These are phyloP conservation scores for Pythium grandisporangium DNA, from an alignment of 352 stramenopile species.

Conservation along the genomic window DNA sequence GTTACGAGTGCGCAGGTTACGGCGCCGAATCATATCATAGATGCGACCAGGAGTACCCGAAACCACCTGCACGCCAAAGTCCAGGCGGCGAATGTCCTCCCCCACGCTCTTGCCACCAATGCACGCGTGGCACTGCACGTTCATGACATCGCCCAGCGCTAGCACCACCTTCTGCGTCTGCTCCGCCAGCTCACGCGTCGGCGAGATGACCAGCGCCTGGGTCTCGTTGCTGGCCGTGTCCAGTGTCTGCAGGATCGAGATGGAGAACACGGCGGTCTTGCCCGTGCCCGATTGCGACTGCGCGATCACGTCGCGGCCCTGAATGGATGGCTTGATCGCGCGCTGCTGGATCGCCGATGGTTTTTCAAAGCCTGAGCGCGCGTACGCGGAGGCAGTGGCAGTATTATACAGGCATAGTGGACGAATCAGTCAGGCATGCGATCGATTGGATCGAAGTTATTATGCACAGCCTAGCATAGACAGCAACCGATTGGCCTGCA, in stretches of 20 bases:
- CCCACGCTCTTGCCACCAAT: slow-evolving; percentile 94
- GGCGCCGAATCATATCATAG: slow-evolving; percentile 95
- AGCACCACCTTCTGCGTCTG: slow-evolving; percentile 96
- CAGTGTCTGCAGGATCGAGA: slow-evolving; percentile 91
- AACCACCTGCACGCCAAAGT: slow-evolving; percentile 92
- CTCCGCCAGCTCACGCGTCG: slow-evolving; percentile 94
- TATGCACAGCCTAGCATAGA: too few species aligned
- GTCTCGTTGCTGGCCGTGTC: slow-evolving; percentile 88
- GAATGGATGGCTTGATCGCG: slow-evolving; percentile 94
- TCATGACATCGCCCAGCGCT: slow-evolving; percentile 96
- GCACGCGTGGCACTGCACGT: slow-evolving; percentile 94
- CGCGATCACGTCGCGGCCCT: slow-evolving; percentile 95
- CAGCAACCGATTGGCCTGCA: too few species aligned
- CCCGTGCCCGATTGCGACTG: slow-evolving; percentile 93
- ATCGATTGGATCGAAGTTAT: not conserved
- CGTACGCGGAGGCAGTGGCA: not conserved
- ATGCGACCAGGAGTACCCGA: slow-evolving; percentile 96
- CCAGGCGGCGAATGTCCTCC: slow-evolving; percentile 92
- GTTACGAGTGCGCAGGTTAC: slow-evolving; percentile 85
- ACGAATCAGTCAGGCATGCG: too few species aligned
- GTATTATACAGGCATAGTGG: not conserved
- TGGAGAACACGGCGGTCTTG: slow-evolving; percentile 95
- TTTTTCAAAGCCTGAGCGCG: slow-evolving; percentile 90
- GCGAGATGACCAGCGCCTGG: slow-evolving; percentile 94
- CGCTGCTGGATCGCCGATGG: slow-evolving; percentile 98